These are phyloP conservation scores for Plectranthus barbatus DNA, from an alignment of 257 asterid genomes.

Conservation along the genomic window DNA sequence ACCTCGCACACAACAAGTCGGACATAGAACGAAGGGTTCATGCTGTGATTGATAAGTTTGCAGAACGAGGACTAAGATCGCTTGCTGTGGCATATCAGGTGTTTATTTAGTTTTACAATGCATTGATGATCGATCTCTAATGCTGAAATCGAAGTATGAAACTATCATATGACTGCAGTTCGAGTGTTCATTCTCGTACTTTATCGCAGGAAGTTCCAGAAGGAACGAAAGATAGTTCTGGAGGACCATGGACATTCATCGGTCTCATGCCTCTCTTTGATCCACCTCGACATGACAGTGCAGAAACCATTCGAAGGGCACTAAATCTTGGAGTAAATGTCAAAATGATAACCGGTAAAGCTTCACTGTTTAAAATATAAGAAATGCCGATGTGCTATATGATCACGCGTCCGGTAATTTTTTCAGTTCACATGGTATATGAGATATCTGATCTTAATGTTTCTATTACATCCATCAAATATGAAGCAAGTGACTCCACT, in stretches of 20 bases:
- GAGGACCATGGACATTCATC: constrained; percentile 87
- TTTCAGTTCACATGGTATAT: not conserved
- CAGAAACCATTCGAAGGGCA: constrained; percentile 83
- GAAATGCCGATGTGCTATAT: too few relatives aligned
- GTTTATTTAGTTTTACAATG: not conserved
- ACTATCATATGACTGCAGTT: not conserved
- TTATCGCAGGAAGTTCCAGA: constrained; percentile 73
- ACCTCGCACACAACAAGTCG: constrained; percentile 68
- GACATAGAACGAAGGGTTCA: constrained; percentile 80
- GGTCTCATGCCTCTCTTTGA: constrained; percentile 93
- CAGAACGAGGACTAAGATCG: constrained; percentile 83
- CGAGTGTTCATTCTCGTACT: not conserved
- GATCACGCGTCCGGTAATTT: too few relatives aligned
- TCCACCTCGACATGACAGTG: constrained; percentile 96
- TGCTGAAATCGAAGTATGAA: not conserved
- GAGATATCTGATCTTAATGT: too few relatives aligned
- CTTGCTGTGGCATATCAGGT: constrained; percentile 95
- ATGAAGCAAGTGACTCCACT: too few relatives aligned
- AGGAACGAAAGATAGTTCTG: constrained; percentile 66
- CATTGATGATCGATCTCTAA: not conserved
- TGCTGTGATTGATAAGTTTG: constrained; percentile 76
- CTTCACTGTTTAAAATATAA: not conserved
- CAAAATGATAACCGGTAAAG: constrained; percentile 84
- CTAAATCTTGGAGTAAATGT: constrained; percentile 84
- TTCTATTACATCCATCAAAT: too few relatives aligned